Base-by-base conservation (phyloP, 768 basidiomycete genomes). In the Boletus sp. region DNA sequence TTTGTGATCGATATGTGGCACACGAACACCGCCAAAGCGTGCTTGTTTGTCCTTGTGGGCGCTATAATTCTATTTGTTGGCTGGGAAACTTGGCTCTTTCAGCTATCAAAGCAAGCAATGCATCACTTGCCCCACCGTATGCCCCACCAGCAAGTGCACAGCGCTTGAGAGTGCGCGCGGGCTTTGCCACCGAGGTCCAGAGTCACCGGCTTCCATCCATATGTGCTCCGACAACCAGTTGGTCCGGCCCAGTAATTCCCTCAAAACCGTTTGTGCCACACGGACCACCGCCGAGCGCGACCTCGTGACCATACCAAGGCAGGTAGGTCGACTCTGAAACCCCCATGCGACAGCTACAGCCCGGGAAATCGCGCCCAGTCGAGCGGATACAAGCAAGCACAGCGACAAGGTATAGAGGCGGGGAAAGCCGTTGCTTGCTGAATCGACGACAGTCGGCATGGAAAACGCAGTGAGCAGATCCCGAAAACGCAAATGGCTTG, bases 31-130 rank as follows among this genome's bases (percentile, higher is more conserved):
- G 73, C 70, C 56, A 72, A 65, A 71, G 68, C 66, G 62, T 67
- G 49, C 51, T 76, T 76, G 76, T 77, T 76, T 76, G 76, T 73
- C 71, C 74, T 71, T 76, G 75, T 76, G 74, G 76, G 74, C 62
- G 73, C 72, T 50, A 37, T 37, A 59, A 64, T 53, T 55, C 55
- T 66, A 58, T 72, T 74, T 62, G 66, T 66, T 51, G 60, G 60
- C 62, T 65, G 61, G 55, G 58, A 66, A 70, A 62, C 51, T 1
- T 19, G 35, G 23, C 23, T 32, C 41, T 44, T 55, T 54, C 47
- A 49, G 47, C 21, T n/a, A 45, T 55, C 58, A 47, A 50, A 29
- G 52, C 37, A 17, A 37, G 15, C 7, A 57, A 27, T 48, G 1
- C 27, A 37, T 27, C 50, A 51, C 50, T 51, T 51, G 25, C 29